phyloP scores from a whole-genome alignment of 1,139 yeast species.

The Yamadazyma jaroonii region DNA sequence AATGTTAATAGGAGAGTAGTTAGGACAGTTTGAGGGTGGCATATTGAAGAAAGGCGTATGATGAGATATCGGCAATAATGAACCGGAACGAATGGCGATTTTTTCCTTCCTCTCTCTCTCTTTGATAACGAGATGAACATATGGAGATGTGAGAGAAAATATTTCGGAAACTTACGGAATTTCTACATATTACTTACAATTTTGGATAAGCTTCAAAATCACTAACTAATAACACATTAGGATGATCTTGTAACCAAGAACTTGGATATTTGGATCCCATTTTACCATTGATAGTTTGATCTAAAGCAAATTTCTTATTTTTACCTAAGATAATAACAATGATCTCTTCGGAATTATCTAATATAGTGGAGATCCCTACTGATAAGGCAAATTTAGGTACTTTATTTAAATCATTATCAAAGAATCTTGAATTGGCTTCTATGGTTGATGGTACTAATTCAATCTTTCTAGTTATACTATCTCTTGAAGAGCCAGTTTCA shows the following conservation, averaged over 20 bases:
- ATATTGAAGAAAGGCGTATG: too few relatives aligned
- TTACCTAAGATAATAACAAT: conserved; percentile 49
- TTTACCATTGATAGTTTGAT: conserved; percentile 40
- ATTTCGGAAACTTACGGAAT: too few relatives aligned
- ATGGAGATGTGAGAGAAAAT: too few relatives aligned
- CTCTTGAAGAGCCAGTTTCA: conserved; percentile 53
- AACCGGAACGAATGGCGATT: too few relatives aligned
- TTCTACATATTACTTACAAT: too few relatives aligned
- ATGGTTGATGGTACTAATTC: conserved; percentile 52
- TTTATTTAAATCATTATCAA: conserved; percentile 41
- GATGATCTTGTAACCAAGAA: conserved; percentile 45
- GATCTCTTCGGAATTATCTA: conserved; percentile 56
- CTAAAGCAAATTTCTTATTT: conserved; percentile 41
- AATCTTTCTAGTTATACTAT: conserved; percentile 49
- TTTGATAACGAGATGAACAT: too few relatives aligned
- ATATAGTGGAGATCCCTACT: conserved; percentile 62
- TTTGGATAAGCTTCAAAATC: conserved; percentile 35
- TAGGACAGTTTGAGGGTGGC: too few relatives aligned
- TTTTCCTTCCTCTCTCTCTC: too few relatives aligned
- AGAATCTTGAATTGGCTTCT: conserved; percentile 56
- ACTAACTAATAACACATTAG: conserved; percentile 43
- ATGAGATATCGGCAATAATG: too few relatives aligned
- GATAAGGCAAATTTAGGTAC: conserved; percentile 56
- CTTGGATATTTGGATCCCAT: conserved; percentile 43
- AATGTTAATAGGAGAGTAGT: too few relatives aligned